Conservation (phyloP, 1,284 basidiomycete genomes). For the Filobasidium uniguttulatum region DNA sequence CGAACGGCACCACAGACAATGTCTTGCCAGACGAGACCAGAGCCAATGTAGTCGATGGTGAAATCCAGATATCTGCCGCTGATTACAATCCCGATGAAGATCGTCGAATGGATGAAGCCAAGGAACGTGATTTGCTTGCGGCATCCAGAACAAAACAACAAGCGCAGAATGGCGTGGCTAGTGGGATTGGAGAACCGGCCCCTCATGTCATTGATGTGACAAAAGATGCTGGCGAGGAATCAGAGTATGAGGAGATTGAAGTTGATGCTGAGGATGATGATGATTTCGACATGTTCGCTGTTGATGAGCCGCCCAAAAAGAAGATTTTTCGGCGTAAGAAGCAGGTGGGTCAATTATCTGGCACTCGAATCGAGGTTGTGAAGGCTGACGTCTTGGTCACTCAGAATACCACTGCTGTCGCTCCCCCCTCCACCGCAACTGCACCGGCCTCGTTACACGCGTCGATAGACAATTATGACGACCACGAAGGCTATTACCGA, state of each 20-base stretch:
- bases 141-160: constrained; percentile 15
- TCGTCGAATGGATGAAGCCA: constrained; percentile 62
- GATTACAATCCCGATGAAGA: constrained; percentile 85
- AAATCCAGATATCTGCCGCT: constrained; percentile 67
- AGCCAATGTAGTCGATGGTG: constrained; percentile 37
- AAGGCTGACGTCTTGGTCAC: constrained; percentile 2
- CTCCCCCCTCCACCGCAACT: neutral
- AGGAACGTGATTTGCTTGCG: constrained; percentile 35
- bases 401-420: constrained; percentile 39
- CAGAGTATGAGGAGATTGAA: constrained; percentile 41
- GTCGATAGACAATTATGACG: constrained; percentile 45
- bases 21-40: constrained; percentile 11
- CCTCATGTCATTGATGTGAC: neutral
- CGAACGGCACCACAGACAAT: constrained; percentile 10
- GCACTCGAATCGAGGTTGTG: neutral
- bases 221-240: constrained; percentile 28
- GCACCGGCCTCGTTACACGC: constrained; percentile 9
- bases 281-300: constrained; percentile 83
- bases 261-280: constrained; percentile 54
- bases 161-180: constrained; percentile 20
- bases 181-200: constrained; percentile 33
- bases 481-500: constrained; percentile 89
- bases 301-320: constrained; percentile 44
- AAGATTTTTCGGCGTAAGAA: constrained; percentile 45
- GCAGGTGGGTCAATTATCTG: constrained; percentile 35